A percentile compares a stretch with the other conserved stretches of the same genome.
These are phyloP conservation scores for Babesia ovis DNA, from an alignment of 169 alveolate species.

Conservation along the genomic window DNA sequence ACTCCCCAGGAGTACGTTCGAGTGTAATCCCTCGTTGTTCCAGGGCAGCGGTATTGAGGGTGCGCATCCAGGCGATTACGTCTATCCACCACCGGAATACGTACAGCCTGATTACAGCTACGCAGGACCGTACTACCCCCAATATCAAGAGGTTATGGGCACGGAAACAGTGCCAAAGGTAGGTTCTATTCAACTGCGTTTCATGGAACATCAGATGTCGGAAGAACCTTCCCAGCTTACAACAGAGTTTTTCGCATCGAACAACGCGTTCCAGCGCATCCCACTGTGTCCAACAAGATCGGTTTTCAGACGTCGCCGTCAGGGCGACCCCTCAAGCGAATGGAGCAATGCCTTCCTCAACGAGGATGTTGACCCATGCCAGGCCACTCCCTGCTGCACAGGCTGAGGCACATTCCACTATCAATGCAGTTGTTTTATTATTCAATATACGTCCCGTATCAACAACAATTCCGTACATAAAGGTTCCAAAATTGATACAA, in stretches of 20 bases:
- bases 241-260: conserved; percentile 57
- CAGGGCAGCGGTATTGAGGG: neutral
- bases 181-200: neutral
- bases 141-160: conserved; percentile 13
- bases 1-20: conserved; percentile 12
- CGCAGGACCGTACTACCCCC: neutral
- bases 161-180: conserved; percentile 22
- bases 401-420: no score
- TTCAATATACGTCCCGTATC: no score
- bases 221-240: conserved; percentile 26
- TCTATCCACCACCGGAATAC: conserved; percentile 28
- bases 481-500: no score
- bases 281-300: conserved; percentile 47
- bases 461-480: no score
- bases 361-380: conserved; percentile 33
- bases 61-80: neutral
- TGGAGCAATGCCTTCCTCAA: conserved; percentile 83
- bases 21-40: neutral
- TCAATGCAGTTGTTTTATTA: no score
- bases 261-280: conserved; percentile 53
- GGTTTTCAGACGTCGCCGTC: conserved; percentile 73
- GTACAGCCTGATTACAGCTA: conserved; percentile 15
- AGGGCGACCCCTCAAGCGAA: conserved; percentile 80
- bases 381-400: conserved; percentile 37
- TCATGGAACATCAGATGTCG: neutral